Conservation (phyloP, 306 rosid genomes). For the Lithocarpus polystachyus region DNA sequence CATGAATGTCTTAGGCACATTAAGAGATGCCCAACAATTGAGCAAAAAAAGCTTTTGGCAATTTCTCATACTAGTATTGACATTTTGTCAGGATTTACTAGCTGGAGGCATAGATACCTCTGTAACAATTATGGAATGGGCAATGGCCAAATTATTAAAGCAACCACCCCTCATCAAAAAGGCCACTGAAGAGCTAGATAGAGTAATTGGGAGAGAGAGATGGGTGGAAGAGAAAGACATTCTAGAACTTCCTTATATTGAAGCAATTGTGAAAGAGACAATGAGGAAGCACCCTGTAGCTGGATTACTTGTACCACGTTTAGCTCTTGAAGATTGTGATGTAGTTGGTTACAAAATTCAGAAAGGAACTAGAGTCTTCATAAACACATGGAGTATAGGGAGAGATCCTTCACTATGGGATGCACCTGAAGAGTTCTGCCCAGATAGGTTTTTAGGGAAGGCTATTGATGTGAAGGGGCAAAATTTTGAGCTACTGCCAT, state of each 20-base stretch:
- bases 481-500: slow-evolving; percentile 31
- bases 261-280: slow-evolving; percentile 36
- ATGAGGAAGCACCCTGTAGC: slow-evolving; percentile 31
- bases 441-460: slow-evolving; percentile 31
- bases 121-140: slow-evolving; percentile 33
- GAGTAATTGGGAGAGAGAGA: slow-evolving; percentile 29
- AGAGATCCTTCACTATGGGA: slow-evolving; percentile 33
- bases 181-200: slow-evolving; percentile 32
- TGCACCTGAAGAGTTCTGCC: slow-evolving; percentile 23
- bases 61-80: too few relatives aligned
- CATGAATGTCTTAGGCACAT: too few relatives aligned
- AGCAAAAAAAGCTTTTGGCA: too few relatives aligned
- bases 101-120: slow-evolving; percentile 38
- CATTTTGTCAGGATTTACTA: slow-evolving; percentile 24
- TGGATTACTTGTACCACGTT: slow-evolving; percentile 26
- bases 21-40: too few relatives aligned
- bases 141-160: slow-evolving; percentile 37
- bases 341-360: slow-evolving; percentile 22
- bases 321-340: slow-evolving; percentile 31
- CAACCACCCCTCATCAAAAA: slow-evolving; percentile 30
- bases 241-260: slow-evolving; percentile 25
- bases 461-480: slow-evolving; percentile 33
- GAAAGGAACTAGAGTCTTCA: slow-evolving; percentile 17
- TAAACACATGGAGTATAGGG: slow-evolving; percentile 40
- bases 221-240: slow-evolving; percentile 44